These are phyloP conservation scores for Phialemonium atrogriseum DNA, from an alignment of 2,329 filamentous ascomycete species.

Conservation along the genomic window DNA sequence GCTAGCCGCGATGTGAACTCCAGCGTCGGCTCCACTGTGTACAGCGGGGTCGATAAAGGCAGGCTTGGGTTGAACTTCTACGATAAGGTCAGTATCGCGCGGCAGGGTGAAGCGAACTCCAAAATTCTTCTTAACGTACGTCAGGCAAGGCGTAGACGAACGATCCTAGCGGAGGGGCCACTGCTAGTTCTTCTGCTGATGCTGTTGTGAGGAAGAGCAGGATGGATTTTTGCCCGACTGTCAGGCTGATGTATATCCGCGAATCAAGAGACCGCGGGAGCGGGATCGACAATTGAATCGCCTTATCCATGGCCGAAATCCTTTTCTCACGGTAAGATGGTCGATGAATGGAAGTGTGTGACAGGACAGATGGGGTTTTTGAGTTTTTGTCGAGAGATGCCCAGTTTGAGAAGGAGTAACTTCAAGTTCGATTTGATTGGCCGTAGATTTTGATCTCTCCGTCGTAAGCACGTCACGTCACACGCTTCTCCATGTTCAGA, in stretches of 20 bases:
- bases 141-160: conserved; percentile 93
- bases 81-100: neutral
- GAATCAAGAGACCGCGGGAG: conserved; percentile 53
- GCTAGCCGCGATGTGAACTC: conserved; percentile 85
- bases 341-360: too few relatives aligned
- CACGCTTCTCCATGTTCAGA: too few relatives aligned
- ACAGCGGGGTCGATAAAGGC: conserved; percentile 71
- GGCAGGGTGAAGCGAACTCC: neutral
- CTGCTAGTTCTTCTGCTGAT: conserved; percentile 40
- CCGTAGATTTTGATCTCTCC: too few relatives aligned
- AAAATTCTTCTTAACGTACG: conserved; percentile 40
- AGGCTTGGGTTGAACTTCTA: conserved; percentile 47
- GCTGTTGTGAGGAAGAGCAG: conserved; percentile 55
- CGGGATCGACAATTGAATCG: conserved; percentile 46
- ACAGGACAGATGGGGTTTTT: too few relatives aligned
- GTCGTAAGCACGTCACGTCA: too few relatives aligned
- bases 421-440: too few relatives aligned
- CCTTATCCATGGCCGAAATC: conserved; percentile 12
- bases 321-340: too few relatives aligned
- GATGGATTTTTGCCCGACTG: conserved; percentile 47
- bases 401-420: too few relatives aligned
- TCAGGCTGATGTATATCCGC: conserved; percentile 52
- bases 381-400: too few relatives aligned
- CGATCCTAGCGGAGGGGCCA: conserved; percentile 61
- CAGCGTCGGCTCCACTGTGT: conserved; percentile 63